These are phyloP conservation scores for Talaromyces adpressus DNA, from an alignment of 495 filamentous ascomycete species.

Conservation along the genomic window DNA sequence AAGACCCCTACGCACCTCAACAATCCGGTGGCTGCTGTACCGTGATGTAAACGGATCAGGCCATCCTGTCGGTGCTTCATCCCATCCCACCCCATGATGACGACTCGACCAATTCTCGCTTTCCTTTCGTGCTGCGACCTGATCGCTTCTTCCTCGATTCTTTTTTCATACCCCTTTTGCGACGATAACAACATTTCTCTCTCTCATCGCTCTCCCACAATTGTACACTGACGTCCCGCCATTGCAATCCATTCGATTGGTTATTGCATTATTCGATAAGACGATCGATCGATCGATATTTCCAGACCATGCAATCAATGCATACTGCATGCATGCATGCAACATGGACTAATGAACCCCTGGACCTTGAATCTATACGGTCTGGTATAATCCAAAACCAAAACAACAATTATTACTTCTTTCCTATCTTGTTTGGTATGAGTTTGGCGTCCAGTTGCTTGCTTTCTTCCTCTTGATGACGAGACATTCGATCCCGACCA, in stretches of 20 bases:
- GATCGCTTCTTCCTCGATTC: not conserved
- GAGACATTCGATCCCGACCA: conserved; percentile 3
- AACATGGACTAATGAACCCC: not conserved
- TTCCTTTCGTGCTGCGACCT: not conserved
- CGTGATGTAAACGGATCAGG: conserved; percentile 64
- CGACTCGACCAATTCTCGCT: not conserved
- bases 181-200: not conserved
- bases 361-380: not conserved
- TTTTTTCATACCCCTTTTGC: conserved; percentile 6
- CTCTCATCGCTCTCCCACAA: not conserved
- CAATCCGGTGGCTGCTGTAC: conserved; percentile 85
- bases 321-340: conserved; percentile 7
- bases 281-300: conserved; percentile 14
- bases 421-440: not conserved
- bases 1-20: conserved; percentile 95
- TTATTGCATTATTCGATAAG: conserved; percentile 19
- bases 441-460: not conserved
- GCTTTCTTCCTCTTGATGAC: not conserved
- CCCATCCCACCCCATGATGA: not conserved
- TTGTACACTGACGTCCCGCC: not conserved
- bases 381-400: not conserved
- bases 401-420: not conserved
- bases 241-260: conserved; percentile 13
- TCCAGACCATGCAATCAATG: conserved; percentile 4
- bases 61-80: conserved; percentile 11